Evolutionary conservation across 805 yeast genomes (phyloP).

Genomic region (Starmera dryadoides): DNA sequence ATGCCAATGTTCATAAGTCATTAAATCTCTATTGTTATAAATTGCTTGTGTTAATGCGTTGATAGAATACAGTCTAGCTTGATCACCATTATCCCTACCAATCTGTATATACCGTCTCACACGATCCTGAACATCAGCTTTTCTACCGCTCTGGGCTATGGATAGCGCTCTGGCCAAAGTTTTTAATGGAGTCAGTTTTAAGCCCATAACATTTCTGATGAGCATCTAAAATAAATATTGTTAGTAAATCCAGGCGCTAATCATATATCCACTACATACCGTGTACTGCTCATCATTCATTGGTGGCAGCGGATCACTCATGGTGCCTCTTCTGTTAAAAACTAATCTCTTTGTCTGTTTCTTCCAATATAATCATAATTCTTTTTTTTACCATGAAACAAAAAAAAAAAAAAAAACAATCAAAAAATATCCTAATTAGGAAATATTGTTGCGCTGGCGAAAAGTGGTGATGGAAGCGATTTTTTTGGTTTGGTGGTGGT

Average conservation of each 20-base stretch:
- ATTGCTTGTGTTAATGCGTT: background rate
- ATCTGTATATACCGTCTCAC: slow-evolving; percentile 37
- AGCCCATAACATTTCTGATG: background rate
- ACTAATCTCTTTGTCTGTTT: background rate
- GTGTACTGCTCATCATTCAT: background rate
- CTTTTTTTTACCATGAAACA: background rate
- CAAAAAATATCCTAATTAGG: background rate
- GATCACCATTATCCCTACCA: slow-evolving; percentile 33
- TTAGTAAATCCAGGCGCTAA: background rate
- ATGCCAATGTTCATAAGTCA: background rate
- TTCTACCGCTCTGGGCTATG: slow-evolving; percentile 48
- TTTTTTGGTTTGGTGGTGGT: background rate
- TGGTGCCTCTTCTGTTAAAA: background rate
- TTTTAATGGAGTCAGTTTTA: slow-evolving; percentile 46
- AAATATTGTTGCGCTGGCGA: background rate
- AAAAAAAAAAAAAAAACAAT: too few species aligned
- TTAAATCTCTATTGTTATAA: background rate
- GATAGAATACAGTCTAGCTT: slow-evolving; percentile 20
- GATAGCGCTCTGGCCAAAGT: slow-evolving; percentile 42
- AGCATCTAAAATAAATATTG: background rate
- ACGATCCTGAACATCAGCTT: slow-evolving; percentile 52
- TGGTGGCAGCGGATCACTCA: background rate
- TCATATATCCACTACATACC: background rate
- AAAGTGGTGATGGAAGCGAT: background rate
- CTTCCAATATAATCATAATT: background rate